Evolutionary conservation across 441 rosid species (phyloP).

Genomic region (Erysimum pusillum): DNA sequence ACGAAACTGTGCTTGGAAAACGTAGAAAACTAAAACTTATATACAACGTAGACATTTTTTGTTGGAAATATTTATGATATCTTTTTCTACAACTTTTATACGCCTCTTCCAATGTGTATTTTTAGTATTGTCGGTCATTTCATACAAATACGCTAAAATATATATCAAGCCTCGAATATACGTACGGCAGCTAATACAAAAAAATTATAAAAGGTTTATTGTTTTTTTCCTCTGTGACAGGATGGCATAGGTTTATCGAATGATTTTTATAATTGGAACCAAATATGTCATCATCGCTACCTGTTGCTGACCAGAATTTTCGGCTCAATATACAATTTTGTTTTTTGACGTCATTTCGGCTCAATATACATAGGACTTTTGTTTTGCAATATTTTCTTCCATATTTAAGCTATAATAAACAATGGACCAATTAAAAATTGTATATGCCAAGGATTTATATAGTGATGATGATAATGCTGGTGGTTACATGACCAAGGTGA

Average conservation of each 20-base stretch:
- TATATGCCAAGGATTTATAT: slow-evolving; percentile 25
- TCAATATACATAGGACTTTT: slow-evolving; percentile 17
- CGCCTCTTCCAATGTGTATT: neutral
- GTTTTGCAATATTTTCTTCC: neutral
- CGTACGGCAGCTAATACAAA: slow-evolving; percentile 7
- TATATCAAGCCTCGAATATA: neutral
- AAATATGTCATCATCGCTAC: slow-evolving; percentile 32
- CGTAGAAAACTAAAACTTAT: neutral
- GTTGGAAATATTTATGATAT: slow-evolving; percentile 5
- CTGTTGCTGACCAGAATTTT: slow-evolving; percentile 33
- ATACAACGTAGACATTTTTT: neutral
- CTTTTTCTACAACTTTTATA: neutral
- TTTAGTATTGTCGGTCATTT: slow-evolving; percentile 1
- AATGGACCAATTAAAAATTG: slow-evolving; percentile 35
- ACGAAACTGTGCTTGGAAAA: neutral
- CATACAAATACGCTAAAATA: neutral
- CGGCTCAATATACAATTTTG: slow-evolving; percentile 22
- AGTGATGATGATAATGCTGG: slow-evolving; percentile 27
- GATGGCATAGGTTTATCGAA: slow-evolving; percentile 26
- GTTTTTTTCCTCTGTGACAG: slow-evolving; percentile 25
- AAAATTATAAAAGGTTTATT: neutral
- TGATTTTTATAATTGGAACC: slow-evolving; percentile 16
- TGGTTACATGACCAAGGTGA: slow-evolving; percentile 42
- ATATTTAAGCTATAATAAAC: slow-evolving; percentile 2
- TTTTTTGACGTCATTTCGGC: no score